These are phyloP conservation scores for Podaxis carcinomalis DNA, from an alignment of 768 basidiomycete species.

Conservation along the genomic window DNA sequence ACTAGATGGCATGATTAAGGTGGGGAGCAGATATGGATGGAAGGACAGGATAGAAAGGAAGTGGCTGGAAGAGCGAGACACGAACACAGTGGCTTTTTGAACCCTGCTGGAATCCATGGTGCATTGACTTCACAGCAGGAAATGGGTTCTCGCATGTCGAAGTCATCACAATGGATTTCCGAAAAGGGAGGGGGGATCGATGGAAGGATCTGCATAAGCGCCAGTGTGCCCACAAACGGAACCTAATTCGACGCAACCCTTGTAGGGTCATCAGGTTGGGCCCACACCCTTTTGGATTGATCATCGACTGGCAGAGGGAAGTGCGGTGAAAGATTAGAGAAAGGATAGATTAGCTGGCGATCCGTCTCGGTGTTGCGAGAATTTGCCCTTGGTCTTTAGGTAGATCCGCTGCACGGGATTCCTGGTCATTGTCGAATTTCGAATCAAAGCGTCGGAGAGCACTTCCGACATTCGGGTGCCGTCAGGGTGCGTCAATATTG, in stretches of 20 bases:
- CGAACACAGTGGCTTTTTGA: conserved; percentile 1
- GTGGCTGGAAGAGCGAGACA: background rate
- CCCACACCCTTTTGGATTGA: background rate
- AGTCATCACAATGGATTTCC: background rate
- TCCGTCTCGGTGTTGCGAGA: background rate
- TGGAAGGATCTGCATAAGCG: background rate
- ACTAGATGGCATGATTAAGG: background rate
- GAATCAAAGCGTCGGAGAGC: background rate
- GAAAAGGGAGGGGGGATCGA: background rate
- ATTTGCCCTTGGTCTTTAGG: background rate
- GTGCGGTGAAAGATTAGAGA: background rate
- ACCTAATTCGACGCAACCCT: background rate
- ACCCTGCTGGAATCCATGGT: background rate
- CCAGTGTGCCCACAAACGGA: conserved; percentile 2
- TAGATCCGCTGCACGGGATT: background rate
- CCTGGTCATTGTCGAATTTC: background rate
- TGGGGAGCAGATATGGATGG: background rate
- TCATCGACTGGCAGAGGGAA: background rate
- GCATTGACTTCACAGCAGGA: background rate
- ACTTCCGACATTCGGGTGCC: background rate
- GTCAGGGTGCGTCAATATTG: background rate
- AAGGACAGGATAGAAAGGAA: background rate
- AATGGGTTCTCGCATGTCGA: background rate
- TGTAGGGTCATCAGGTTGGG: conserved; percentile 6
- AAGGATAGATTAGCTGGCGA: background rate